phyloP scores from a whole-genome alignment of 2,329 filamentous ascomycete genomes.

The Nigrospora oryzae region DNA sequence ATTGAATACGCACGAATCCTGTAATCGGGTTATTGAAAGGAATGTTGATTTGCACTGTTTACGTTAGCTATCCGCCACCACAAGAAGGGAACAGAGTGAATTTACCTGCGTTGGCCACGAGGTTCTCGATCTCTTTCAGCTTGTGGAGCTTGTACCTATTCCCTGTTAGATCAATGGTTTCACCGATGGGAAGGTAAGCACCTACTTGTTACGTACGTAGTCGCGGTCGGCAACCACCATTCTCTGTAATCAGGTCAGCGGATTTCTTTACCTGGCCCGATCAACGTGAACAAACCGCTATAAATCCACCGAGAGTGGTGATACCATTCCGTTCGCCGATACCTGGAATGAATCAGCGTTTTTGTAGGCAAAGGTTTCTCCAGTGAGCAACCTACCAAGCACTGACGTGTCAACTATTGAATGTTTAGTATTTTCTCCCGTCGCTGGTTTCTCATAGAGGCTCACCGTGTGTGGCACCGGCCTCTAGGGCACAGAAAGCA shows the following conservation, averaged over 20 bases:
- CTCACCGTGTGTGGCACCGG: slow-evolving; percentile 63
- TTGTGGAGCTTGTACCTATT: slow-evolving; percentile 10
- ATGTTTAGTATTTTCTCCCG: neutral
- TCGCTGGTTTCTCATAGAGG: no score
- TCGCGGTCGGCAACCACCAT: slow-evolving; percentile 81
- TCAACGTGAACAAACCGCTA: slow-evolving; percentile 27
- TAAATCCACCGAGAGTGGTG: slow-evolving; percentile 53
- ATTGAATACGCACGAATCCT: slow-evolving; percentile 36
- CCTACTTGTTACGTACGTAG: slow-evolving; percentile 66
- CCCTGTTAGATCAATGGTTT: neutral
- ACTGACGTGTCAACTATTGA: slow-evolving; percentile 63
- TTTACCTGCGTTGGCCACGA: slow-evolving; percentile 8
- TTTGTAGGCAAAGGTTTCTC: no score
- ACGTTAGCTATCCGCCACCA: no score
- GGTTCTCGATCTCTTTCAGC: slow-evolving; percentile 11
- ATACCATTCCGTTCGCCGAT: slow-evolving; percentile 83
- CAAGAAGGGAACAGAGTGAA: neutral
- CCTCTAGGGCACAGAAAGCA: slow-evolving; percentile 78
- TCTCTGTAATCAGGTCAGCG: slow-evolving; percentile 11
- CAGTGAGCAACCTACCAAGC: slow-evolving; percentile 43
- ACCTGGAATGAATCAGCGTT: slow-evolving; percentile 2
- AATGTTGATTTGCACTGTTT: slow-evolving; percentile 66
- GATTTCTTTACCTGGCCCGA: no score
- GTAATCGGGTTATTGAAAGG: slow-evolving; percentile 75
- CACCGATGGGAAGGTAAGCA: neutral